phyloP scores from a whole-genome alignment of 2,329 filamentous ascomycete genomes.

The Diaporthe sp. region DNA sequence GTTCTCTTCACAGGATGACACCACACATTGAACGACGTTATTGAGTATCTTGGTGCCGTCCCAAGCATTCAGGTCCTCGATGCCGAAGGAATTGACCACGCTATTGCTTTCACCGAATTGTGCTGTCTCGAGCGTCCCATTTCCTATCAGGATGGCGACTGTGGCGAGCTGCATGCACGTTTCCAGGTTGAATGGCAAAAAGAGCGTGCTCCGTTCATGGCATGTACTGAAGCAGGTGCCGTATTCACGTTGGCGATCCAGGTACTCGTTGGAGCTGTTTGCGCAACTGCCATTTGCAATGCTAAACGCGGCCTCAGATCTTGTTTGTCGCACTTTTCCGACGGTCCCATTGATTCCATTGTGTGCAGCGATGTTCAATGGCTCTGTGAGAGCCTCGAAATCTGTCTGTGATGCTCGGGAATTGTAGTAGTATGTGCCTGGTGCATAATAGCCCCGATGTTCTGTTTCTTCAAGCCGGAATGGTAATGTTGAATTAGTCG shows the following conservation, averaged over 20 bases:
- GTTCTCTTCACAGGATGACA: neutral
- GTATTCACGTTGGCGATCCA: neutral
- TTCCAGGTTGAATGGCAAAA: neutral
- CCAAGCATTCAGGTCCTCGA: neutral
- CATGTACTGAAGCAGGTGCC: neutral
- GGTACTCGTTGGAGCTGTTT: neutral
- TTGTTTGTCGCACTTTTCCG: neutral
- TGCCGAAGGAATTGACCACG: neutral
- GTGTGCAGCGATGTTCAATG: neutral
- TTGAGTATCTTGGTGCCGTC: neutral
- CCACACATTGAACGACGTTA: neutral
- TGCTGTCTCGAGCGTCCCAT: neutral
- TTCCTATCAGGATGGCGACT: neutral
- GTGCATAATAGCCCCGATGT: neutral
- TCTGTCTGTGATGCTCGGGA: no score
- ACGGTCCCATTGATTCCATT: neutral
- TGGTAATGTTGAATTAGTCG: no score
- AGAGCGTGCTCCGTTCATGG: neutral
- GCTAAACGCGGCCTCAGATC: no score
- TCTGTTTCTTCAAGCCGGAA: no score
- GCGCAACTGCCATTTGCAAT: neutral
- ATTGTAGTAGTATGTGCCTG: neutral
- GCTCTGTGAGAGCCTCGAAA: neutral
- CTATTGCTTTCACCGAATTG: no score
- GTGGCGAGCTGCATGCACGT: neutral